phyloP scores from a whole-genome alignment of 495 filamentous ascomycete species.

The Podospora appendiculata region DNA sequence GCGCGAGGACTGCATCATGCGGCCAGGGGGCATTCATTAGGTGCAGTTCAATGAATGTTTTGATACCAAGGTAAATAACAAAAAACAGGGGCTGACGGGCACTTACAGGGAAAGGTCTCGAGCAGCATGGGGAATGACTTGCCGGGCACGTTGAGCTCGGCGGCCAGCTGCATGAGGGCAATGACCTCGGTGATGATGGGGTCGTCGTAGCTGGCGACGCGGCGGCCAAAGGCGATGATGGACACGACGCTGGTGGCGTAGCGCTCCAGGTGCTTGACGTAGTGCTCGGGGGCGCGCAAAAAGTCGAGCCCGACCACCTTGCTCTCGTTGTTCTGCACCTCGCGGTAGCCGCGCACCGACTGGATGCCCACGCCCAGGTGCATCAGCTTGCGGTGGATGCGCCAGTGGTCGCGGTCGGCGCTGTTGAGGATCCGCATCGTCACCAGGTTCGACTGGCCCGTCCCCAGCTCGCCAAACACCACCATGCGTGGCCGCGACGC shows the following conservation, averaged over 20 bases:
- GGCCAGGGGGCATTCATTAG: too few relatives aligned
- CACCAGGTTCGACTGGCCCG: slow-evolving; percentile 50
- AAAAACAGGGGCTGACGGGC: too few relatives aligned
- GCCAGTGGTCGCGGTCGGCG: slow-evolving; percentile 51
- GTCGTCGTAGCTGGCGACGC: slow-evolving; percentile 51
- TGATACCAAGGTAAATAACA: too few relatives aligned
- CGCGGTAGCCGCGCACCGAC: slow-evolving; percentile 50
- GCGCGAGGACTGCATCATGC: slow-evolving; percentile 46
- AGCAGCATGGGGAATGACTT: slow-evolving; percentile 55
- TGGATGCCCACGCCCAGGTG: slow-evolving; percentile 54
- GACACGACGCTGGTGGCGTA: slow-evolving; percentile 59
- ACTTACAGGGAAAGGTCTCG: slow-evolving; percentile 48
- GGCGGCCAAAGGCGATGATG: slow-evolving; percentile 54
- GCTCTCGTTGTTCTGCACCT: slow-evolving; percentile 54
- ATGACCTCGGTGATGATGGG: slow-evolving; percentile 56
- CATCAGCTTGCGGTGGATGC: slow-evolving; percentile 53
- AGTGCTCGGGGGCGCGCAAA: slow-evolving; percentile 36
- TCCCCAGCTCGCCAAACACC: slow-evolving; percentile 53
- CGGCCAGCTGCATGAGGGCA: slow-evolving; percentile 54
- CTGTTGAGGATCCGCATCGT: slow-evolving; percentile 43
- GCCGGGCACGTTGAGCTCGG: slow-evolving; percentile 58
- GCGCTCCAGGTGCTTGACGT: slow-evolving; percentile 56
- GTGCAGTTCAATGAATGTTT: too few relatives aligned
- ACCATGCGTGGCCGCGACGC: slow-evolving; percentile 46
- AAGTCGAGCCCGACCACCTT: slow-evolving; percentile 46